phyloP scores from a whole-genome alignment of 2,329 filamentous ascomycete species.

The Mycosphaerelloides madeirae region DNA sequence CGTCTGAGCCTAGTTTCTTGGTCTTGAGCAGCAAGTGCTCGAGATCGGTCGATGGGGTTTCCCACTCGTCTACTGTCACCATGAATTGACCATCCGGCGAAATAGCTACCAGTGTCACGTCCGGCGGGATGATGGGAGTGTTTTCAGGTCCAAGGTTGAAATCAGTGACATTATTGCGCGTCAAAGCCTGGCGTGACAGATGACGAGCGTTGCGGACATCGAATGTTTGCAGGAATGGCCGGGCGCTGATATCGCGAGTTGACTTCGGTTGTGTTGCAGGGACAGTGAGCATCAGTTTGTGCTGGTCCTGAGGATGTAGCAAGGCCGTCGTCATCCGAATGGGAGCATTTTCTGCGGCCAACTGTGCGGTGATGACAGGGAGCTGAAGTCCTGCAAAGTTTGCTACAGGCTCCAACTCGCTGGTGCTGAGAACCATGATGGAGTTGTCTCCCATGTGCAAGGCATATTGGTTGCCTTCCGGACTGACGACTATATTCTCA shows the following conservation, averaged over 20 bases:
- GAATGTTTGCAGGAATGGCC: constrained; percentile 73
- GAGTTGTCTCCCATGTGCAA: constrained; percentile 89
- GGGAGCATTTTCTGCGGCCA: constrained; percentile 5
- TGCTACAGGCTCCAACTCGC: constrained; percentile 77
- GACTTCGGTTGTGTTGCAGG: constrained; percentile 48
- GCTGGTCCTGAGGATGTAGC: constrained; percentile 38
- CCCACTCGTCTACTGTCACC: constrained; percentile 88
- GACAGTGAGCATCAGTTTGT: constrained; percentile 45
- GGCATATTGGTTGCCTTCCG: constrained; percentile 73
- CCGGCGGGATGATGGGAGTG: constrained; percentile 68
- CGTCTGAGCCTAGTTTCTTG: constrained; percentile 14
- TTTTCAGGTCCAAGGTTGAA: constrained; percentile 70
- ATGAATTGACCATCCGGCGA: constrained; percentile 83
- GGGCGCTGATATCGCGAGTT: constrained; percentile 32
- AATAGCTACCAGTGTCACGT: constrained; percentile 68
- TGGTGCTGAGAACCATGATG: constrained; percentile 80
- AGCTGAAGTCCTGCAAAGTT: constrained; percentile 79
- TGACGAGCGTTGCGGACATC: constrained; percentile 76
- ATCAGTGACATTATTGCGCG: constrained; percentile 81
- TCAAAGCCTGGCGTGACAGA: constrained; percentile 79
- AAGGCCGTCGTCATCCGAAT: constrained; percentile 29
- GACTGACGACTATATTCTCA: constrained; percentile 77
- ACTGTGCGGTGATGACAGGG: constrained; percentile 10
- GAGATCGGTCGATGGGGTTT: constrained; percentile 65
- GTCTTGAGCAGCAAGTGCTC: constrained; percentile 47